Conservation (phyloP, 768 basidiomycete species). For the Clitopilus passeckerianus region DNA sequence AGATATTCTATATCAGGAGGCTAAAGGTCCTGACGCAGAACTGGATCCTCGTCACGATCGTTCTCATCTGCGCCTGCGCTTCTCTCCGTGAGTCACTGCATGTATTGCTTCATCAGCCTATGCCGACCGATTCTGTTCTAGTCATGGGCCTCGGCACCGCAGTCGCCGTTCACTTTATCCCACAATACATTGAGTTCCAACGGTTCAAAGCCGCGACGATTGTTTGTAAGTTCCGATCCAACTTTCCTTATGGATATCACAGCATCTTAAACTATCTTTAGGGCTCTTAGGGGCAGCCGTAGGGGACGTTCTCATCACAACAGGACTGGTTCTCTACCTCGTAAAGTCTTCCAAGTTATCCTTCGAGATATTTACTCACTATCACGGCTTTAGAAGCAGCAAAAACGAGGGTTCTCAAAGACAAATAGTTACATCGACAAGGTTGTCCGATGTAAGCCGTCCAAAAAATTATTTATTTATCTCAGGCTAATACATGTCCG, state of each 20-base stretch:
- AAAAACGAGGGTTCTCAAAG: slow-evolving; percentile 30
- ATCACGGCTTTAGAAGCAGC: slow-evolving; percentile 20
- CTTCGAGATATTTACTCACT: neutral
- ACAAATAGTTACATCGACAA: slow-evolving; percentile 36
- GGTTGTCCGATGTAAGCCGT: slow-evolving; percentile 26
- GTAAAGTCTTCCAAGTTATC: slow-evolving; percentile 13
- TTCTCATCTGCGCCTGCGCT: neutral
- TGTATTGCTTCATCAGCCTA: too few relatives aligned
- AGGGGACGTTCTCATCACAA: slow-evolving; percentile 33
- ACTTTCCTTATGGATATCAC: too few relatives aligned
- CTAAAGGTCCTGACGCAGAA: neutral
- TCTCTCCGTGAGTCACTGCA: neutral
- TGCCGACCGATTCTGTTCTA: neutral
- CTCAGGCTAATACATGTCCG: too few relatives aligned
- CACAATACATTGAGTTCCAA: neutral
- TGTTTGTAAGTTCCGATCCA: slow-evolving; percentile 7
- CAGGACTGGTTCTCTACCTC: slow-evolving; percentile 30
- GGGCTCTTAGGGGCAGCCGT: slow-evolving; percentile 35
- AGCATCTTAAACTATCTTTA: neutral
- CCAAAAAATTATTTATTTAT: neutral
- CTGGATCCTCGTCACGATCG: neutral
- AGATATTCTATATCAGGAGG: neutral
- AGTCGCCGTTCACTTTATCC: neutral
- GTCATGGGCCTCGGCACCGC: neutral
- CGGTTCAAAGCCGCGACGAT: slow-evolving; percentile 1